A percentile compares a stretch with the other conserved stretches of the same genome.
Evolutionary conservation across 1,284 basidiomycete species (phyloP).

Genomic region (Cutaneotrichosporon cutaneum): DNA sequence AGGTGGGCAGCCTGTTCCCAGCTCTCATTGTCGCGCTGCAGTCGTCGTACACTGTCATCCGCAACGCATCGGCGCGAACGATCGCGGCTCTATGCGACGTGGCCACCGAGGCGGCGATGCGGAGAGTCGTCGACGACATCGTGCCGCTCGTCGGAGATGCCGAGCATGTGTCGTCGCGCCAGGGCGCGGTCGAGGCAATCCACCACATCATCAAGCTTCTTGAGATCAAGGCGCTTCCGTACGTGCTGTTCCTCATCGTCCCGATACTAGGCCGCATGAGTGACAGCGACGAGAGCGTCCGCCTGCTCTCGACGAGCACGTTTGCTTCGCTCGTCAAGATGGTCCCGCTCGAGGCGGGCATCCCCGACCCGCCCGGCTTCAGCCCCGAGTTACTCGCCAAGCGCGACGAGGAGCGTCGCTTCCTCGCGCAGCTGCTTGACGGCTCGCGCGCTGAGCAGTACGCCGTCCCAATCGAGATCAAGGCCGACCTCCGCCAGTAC

Average conservation of each 20-base stretch:
- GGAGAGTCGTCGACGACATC: slow-evolving; percentile 77
- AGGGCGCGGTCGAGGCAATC: slow-evolving; percentile 85
- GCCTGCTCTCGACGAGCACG: slow-evolving; percentile 89
- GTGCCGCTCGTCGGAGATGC: slow-evolving; percentile 85
- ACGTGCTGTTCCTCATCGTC: slow-evolving; percentile 95
- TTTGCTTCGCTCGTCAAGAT: slow-evolving; percentile 99
- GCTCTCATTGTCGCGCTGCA: slow-evolving; percentile 72
- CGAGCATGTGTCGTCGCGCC: slow-evolving; percentile 71
- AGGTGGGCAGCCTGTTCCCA: slow-evolving; percentile 71
- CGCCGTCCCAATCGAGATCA: slow-evolving; percentile 79
- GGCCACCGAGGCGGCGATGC: slow-evolving; percentile 83
- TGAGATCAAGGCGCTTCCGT: slow-evolving; percentile 92
- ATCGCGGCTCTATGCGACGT: slow-evolving; percentile 84
- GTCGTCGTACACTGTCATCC: slow-evolving; percentile 82
- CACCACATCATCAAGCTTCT: slow-evolving; percentile 91
- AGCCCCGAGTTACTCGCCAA: slow-evolving; percentile 83
- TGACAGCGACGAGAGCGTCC: slow-evolving; percentile 85
- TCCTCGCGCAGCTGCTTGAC: slow-evolving; percentile 90
- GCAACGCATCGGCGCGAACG: slow-evolving; percentile 80
- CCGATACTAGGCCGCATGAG: slow-evolving; percentile 97
- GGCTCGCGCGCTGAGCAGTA: slow-evolving; percentile 94
- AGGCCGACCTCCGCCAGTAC: slow-evolving; percentile 93
- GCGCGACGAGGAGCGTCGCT: slow-evolving; percentile 83
- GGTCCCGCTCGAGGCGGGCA: slow-evolving; percentile 95
- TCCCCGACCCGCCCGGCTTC: slow-evolving; percentile 93